These are phyloP conservation scores for Candida smagusa DNA, from an alignment of 1,139 yeast species.

Conservation along the genomic window DNA sequence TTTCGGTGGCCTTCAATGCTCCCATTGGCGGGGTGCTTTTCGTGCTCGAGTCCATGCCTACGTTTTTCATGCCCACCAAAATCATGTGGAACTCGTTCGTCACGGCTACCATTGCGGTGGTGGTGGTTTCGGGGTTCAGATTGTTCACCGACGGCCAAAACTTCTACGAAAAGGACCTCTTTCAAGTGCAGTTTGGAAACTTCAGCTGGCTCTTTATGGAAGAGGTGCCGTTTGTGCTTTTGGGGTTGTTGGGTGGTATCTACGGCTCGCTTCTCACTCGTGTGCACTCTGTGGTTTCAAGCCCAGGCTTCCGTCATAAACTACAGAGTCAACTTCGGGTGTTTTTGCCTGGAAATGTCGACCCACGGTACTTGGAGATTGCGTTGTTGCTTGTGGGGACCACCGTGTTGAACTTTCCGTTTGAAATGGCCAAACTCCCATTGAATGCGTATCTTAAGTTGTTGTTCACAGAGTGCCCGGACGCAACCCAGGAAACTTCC, in stretches of 20 bases:
- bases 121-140: constrained; percentile 53
- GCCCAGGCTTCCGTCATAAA: constrained; percentile 15
- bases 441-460: constrained; percentile 53
- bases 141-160: constrained; percentile 57
- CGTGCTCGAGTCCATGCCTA: constrained; percentile 70
- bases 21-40: constrained; percentile 94
- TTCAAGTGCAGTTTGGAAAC: constrained; percentile 61
- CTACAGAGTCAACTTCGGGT: not conserved
- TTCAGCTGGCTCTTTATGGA: constrained; percentile 74
- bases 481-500: constrained; percentile 13
- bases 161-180: constrained; percentile 54
- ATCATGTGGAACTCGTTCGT: constrained; percentile 83
- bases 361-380: constrained; percentile 42
- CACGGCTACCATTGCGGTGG: constrained; percentile 71
- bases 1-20: constrained; percentile 89
- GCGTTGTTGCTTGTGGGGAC: constrained; percentile 47
- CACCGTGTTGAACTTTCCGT: constrained; percentile 53
- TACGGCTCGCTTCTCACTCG: constrained; percentile 56
- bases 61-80: constrained; percentile 58
- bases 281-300: constrained; percentile 38
- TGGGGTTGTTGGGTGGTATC: constrained; percentile 69
- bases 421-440: constrained; percentile 53
- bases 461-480: constrained; percentile 63
- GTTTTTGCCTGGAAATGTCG: constrained; percentile 2
- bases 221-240: constrained; percentile 59